Base-by-base conservation (phyloP, 2,329 filamentous ascomycete species). In the Geosmithia putterillii region DNA sequence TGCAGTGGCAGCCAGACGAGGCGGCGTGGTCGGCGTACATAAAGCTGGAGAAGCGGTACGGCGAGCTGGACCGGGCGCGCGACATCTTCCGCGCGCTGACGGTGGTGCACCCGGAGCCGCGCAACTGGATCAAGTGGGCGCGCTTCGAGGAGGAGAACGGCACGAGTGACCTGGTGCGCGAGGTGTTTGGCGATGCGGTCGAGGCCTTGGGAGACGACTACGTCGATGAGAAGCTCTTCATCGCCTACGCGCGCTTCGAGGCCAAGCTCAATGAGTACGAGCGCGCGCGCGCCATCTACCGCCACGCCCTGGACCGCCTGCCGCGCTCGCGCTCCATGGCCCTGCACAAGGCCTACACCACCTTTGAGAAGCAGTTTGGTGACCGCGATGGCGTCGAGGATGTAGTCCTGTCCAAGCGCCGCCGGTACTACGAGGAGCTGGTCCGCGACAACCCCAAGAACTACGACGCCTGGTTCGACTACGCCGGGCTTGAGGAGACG, bases 91-190 rank as follows among this genome's bases (percentile, higher is more conserved):
- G 86, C 57, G 75, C 86, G 22, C 95, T 95, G 56, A 95, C 88
- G 2, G 75, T 89, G 47, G 86, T 96, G 8, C 92, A 96, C 52
- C 89, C 92, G 0, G 90, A 96, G 56, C 86, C 92, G 19, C 79
- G 85, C 54, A 96, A 95, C 57, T 98, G 90, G 89, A 94, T 98
- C 65, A 95, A 95, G 60, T 98, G 92, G 92, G 83, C 90, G 47
- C 85, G 86, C 48, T 98, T 96, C 52, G 92, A 98, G 62, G 90
- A 96, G 60, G 92, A 98, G 57, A 86, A 82, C 52, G 92, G 92
- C 8, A 95, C 88, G 1, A 90, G 83, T 56, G 90, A 95, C 54
- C 62, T 90, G 50, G 92, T 98, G 7, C 76, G 92, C 19, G 88
- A 96, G 48, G 90, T 96, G 0, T 96, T 88, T 57, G 87, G 89